Evolutionary conservation across 345 rosid genomes (phyloP).

Genomic region (Eucalyptus dawsonii): DNA sequence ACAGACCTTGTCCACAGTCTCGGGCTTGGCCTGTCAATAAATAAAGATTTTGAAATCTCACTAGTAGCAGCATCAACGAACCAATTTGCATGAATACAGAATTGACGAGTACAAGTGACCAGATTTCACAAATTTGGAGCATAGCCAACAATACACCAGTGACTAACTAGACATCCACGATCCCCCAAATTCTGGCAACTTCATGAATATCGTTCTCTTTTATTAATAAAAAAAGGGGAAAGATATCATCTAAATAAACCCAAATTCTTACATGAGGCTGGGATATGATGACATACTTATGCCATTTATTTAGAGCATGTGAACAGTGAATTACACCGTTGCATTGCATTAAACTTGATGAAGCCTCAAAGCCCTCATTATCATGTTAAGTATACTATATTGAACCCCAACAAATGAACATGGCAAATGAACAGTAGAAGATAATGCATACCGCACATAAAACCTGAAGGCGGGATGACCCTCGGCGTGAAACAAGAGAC

Average conservation of each 20-base stretch:
- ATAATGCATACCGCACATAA: conserved; percentile 14
- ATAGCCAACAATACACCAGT: neutral
- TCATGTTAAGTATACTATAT: too few species aligned
- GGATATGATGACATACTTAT: neutral
- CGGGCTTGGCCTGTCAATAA: neutral
- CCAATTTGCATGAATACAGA: neutral
- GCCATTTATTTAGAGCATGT: neutral
- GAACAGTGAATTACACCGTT: neutral
- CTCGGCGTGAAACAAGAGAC: conserved; percentile 6
- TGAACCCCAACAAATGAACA: too few species aligned
- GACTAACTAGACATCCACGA: neutral
- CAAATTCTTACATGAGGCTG: neutral
- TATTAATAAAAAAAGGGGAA: neutral
- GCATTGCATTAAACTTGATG: neutral
- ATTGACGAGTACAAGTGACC: neutral
- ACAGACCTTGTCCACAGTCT: conserved; percentile 19
- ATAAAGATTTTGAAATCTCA: neutral
- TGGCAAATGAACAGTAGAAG: neutral
- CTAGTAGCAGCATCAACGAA: neutral
- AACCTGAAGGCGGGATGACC: conserved; percentile 1
- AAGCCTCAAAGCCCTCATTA: neutral
- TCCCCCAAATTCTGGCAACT: neutral
- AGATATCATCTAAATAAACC: neutral
- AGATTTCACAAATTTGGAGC: neutral
- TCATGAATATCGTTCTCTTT: neutral